Evolutionary conservation across 2,329 filamentous ascomycete genomes (phyloP).

Genomic region (Fusarium camptoceras): DNA sequence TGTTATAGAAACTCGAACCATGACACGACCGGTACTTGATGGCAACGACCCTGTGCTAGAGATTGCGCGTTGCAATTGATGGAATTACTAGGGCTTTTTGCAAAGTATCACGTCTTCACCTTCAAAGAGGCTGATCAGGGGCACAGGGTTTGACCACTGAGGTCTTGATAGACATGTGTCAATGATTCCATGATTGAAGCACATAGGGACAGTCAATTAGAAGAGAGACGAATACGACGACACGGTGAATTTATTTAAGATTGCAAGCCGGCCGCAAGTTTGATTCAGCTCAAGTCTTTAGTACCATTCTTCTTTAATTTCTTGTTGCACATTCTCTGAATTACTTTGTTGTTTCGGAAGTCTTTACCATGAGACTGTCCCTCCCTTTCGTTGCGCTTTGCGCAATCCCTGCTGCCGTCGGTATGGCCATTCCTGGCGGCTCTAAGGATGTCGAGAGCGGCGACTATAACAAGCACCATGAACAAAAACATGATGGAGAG

Average conservation of each 20-base stretch:
- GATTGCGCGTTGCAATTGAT: background rate
- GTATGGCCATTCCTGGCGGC: conserved; percentile 1
- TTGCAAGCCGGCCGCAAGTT: background rate
- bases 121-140: background rate
- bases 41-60: background rate
- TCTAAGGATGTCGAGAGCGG: background rate
- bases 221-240: background rate
- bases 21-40: background rate
- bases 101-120: background rate
- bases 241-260: conserved; percentile 18
- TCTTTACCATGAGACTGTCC: conserved; percentile 40
- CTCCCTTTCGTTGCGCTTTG: conserved; percentile 40
- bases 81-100: background rate
- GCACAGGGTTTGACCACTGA: background rate
- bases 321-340: conserved; percentile 4
- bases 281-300: background rate
- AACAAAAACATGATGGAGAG: conserved; percentile 2
- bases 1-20: background rate
- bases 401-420: conserved; percentile 30
- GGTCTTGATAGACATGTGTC: background rate
- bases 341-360: background rate
- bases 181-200: conserved; percentile 8
- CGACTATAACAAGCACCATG: conserved; percentile 4
- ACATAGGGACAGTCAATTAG: background rate
- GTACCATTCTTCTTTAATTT: background rate